Conservation (phyloP, 371 early-diverging fungal genomes). For the Mortierella sp. region DNA sequence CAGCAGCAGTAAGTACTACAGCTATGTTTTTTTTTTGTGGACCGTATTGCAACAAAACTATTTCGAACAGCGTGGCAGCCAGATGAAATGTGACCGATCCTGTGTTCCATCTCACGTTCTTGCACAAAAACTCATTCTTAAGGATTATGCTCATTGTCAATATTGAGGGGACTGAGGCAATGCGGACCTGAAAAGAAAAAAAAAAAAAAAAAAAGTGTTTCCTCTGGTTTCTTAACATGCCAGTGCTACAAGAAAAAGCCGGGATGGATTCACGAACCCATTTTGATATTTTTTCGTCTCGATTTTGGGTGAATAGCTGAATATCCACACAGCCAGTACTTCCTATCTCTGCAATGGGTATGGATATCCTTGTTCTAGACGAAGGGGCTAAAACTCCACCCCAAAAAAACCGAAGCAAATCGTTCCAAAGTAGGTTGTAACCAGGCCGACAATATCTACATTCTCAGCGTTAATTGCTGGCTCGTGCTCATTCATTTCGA, state of each 20-base stretch:
- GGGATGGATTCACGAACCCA: not conserved
- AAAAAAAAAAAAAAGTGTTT: not conserved
- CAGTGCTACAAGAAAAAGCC: not conserved
- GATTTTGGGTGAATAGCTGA: not conserved
- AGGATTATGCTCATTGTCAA: not conserved
- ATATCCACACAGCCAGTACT: not conserved
- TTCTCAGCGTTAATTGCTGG: not conserved
- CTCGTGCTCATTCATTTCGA: not conserved
- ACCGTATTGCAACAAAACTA: not conserved
- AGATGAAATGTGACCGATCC: not conserved
- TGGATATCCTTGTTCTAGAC: conserved; percentile 16
- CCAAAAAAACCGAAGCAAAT: conserved; percentile 14
- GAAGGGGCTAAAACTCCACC: conserved; percentile 41
- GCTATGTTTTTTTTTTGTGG: not conserved
- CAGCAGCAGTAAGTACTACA: not conserved
- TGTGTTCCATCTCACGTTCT: not conserved
- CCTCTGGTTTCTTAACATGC: not conserved
- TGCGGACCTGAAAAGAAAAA: not conserved
- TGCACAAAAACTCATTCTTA: not conserved
- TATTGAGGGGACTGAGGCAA: not conserved
- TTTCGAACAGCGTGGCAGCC: not conserved
- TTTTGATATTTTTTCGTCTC: not conserved
- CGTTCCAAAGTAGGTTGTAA: conserved; percentile 25
- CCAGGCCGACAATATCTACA: not conserved
- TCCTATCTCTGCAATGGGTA: conserved; percentile 8